These are phyloP conservation scores for Salvia hispanica DNA, from an alignment of 257 asterid species.

Conservation along the genomic window DNA sequence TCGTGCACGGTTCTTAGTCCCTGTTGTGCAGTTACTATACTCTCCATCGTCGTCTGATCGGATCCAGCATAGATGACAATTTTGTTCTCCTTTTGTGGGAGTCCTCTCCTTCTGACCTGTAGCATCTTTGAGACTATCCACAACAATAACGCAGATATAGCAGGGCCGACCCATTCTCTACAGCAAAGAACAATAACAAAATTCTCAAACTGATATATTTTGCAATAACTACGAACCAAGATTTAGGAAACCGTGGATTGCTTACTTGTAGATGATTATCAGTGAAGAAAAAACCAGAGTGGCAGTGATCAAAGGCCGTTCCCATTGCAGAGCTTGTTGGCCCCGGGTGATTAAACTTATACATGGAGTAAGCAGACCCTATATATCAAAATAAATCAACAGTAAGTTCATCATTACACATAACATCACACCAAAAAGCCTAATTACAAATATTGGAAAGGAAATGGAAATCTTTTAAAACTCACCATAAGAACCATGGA, in stretches of 20 bases:
- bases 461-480: too few species aligned
- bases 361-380: constrained; percentile 69
- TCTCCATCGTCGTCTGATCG: constrained; percentile 72
- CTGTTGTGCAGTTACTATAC: constrained; percentile 82
- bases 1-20: constrained; percentile 65
- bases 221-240: neutral
- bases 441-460: too few species aligned
- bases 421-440: too few species aligned
- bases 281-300: constrained; percentile 39
- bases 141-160: constrained; percentile 55
- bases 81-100: constrained; percentile 44
- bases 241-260: neutral
- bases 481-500: constrained; percentile 76
- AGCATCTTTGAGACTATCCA: constrained; percentile 54
- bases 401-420: neutral
- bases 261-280: constrained; percentile 67
- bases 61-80: constrained; percentile 57
- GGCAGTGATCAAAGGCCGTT: constrained; percentile 52
- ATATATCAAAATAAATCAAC: constrained; percentile 16
- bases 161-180: constrained; percentile 80
- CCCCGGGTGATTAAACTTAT: constrained; percentile 37
- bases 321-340: constrained; percentile 57
- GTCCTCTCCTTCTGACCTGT: constrained; percentile 39
- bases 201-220: neutral
- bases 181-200: neutral